These are phyloP conservation scores for Protea cynaroides DNA, from an alignment of 164 flowering plant genomes.

Conservation along the genomic window DNA sequence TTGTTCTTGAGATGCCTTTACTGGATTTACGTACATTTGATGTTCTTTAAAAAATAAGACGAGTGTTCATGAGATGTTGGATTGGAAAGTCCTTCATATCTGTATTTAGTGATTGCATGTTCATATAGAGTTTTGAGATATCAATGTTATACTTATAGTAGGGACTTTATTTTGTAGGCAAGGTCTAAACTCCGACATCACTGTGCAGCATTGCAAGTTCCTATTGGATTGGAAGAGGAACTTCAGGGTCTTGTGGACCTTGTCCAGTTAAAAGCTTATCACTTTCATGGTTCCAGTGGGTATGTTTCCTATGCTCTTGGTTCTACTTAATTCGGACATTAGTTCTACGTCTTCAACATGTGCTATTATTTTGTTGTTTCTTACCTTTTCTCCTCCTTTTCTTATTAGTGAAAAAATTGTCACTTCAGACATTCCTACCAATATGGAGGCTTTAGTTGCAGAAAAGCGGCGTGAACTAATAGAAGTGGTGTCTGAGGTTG, in stretches of 20 bases:
- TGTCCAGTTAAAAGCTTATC: conserved; percentile 75
- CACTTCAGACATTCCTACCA: conserved; percentile 59
- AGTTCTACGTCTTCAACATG: background rate
- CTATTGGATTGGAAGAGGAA: conserved; percentile 94
- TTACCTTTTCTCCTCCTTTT: background rate
- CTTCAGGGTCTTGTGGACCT: conserved; percentile 95
- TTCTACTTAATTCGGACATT: background rate
- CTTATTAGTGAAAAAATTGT: conserved; percentile 63
- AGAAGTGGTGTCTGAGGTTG: conserved; percentile 93
- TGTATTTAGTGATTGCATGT: background rate
- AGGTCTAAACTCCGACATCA: conserved; percentile 95
- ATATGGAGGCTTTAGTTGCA: conserved; percentile 62
- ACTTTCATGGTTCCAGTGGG: conserved; percentile 92
- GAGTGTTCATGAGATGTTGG: background rate
- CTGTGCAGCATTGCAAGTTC: conserved; percentile 98
- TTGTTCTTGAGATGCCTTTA: too few relatives aligned
- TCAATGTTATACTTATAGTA: background rate
- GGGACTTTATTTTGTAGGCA: conserved; percentile 40
- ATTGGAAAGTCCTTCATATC: background rate
- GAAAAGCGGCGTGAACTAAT: conserved; percentile 91
- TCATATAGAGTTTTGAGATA: background rate
- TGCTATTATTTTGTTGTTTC: conserved; percentile 17
- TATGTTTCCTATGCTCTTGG: conserved; percentile 28
- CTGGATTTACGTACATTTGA: too few relatives aligned
- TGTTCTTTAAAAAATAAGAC: too few relatives aligned